phyloP scores from a whole-genome alignment of 129 eudicot genomes.

The Arctium minus region DNA sequence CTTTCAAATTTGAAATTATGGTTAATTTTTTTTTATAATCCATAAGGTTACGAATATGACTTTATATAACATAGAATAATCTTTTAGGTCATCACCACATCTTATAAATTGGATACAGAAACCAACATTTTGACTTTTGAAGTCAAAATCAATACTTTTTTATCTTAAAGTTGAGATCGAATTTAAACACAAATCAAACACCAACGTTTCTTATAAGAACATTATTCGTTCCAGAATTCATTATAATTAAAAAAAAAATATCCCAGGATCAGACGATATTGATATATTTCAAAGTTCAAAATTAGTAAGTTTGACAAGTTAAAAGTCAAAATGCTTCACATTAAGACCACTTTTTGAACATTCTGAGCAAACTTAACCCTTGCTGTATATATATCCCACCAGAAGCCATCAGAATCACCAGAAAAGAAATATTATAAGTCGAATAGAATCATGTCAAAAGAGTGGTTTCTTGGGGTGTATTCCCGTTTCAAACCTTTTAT shows the following conservation, averaged over 20 bases:
- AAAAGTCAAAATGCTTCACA: neutral
- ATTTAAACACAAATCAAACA: neutral
- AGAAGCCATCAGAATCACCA: neutral
- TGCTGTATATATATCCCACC: slow-evolving; percentile 11
- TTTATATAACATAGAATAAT: neutral
- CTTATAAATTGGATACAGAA: neutral
- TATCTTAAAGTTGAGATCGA: neutral
- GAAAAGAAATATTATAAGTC: neutral
- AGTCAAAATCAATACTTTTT: neutral
- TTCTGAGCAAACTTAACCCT: neutral
- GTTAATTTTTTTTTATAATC: neutral
- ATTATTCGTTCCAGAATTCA: neutral
- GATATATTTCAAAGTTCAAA: neutral
- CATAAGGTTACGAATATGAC: too few relatives aligned
- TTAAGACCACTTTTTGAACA: neutral
- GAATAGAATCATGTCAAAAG: slow-evolving; percentile 24
- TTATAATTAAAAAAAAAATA: neutral
- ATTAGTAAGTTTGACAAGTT: neutral
- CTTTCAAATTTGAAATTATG: neutral
- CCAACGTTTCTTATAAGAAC: neutral
- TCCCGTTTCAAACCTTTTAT: slow-evolving; percentile 12
- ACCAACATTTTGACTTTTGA: neutral
- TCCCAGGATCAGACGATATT: neutral
- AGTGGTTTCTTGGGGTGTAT: slow-evolving; percentile 17
- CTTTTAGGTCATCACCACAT: neutral